Evolutionary conservation across 495 filamentous ascomycete species (phyloP).

Genomic region (Aspergillus haitiensis): DNA sequence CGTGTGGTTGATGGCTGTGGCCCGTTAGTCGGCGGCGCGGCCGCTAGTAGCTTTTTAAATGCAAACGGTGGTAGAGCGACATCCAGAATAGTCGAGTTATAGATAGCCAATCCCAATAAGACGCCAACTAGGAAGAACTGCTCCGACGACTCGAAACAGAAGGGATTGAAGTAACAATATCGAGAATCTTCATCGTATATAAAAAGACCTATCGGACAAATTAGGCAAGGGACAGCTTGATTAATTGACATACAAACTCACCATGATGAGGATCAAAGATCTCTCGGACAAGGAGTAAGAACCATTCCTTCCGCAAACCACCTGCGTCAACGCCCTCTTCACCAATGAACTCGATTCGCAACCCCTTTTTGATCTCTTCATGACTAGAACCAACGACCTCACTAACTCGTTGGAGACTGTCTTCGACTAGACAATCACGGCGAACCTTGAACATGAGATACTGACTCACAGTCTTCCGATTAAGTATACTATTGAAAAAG

Average conservation of each 20-base stretch:
- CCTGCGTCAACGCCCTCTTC: conserved; percentile 94
- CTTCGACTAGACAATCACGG: conserved; percentile 86
- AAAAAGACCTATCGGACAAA: conserved; percentile 66
- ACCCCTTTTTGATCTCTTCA: conserved; percentile 90
- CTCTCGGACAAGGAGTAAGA: conserved; percentile 84
- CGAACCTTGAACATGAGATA: conserved; percentile 78
- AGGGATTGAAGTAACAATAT: conserved; percentile 94
- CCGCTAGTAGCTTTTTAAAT: conserved; percentile 82
- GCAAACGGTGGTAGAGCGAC: conserved; percentile 89
- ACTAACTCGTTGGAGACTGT: conserved; percentile 83
- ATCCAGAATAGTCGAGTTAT: conserved; percentile 95
- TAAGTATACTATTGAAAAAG: conserved; percentile 86
- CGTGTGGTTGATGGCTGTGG: conserved; percentile 56
- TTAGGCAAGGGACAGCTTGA: conserved; percentile 18
- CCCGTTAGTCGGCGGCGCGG: conserved; percentile 57
- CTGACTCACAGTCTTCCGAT: conserved; percentile 70
- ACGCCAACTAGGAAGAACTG: conserved; percentile 92
- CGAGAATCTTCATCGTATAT: conserved; percentile 92
- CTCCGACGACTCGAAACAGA: conserved; percentile 88
- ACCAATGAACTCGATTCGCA: conserved; percentile 82
- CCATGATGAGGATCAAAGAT: conserved; percentile 91
- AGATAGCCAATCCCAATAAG: conserved; percentile 86
- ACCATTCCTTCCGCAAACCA: conserved; percentile 94
- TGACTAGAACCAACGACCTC: conserved; percentile 79
- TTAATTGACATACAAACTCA: conserved; percentile 41